Base-by-base conservation (phyloP, 345 rosid species). In the Laguncularia racemosa region DNA sequence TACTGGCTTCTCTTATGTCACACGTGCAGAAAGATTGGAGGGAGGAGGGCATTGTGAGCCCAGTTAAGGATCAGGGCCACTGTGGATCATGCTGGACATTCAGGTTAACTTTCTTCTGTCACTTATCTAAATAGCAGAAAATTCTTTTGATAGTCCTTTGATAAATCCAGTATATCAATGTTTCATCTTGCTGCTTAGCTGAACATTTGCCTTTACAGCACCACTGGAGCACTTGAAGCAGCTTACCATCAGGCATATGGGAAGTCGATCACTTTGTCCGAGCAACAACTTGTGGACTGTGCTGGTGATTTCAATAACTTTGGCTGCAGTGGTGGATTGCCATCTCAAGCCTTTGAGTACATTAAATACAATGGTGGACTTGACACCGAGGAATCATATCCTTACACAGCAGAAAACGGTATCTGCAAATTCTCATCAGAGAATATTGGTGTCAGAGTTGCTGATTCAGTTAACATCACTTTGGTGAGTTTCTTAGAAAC, bases 61-160 rank as follows among this genome's bases (percentile, higher is more conserved):
- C 96, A 0, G 88, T 93, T 21, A 93, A 93, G 74, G 63, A 93
- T 63, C 96, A 93, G 65, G 97, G 99, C 44, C 77, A 76, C 19
- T 93, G 99, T 67, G 99, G 99, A 62, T 89, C 97, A 70, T 93
- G 99, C 87, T 93, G 99, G 99, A 89, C 99, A 46, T 93, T 93
- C 89, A 92, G 98, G 98, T 92, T 60, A 43, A 46, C 33, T 64
- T 15, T 9, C 6, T 48, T 4, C 6, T 12, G 4, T 9, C 16
- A 2, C 52, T 51, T 19, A 20, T 23, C 16, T 9, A 21, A 40
- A 46, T 21, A 45, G 12, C 23, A 2, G 15, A 40, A 55, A 46
- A 9, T 16, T 11, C 18, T 10, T 12, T 38, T 12, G 20, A 20
- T 26, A 4, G 7, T 33, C 40, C 9, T 51, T 46, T 19, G 21